These are phyloP conservation scores for Gastrodia elata DNA, from an alignment of 106 monocot genomes.

Conservation along the genomic window DNA sequence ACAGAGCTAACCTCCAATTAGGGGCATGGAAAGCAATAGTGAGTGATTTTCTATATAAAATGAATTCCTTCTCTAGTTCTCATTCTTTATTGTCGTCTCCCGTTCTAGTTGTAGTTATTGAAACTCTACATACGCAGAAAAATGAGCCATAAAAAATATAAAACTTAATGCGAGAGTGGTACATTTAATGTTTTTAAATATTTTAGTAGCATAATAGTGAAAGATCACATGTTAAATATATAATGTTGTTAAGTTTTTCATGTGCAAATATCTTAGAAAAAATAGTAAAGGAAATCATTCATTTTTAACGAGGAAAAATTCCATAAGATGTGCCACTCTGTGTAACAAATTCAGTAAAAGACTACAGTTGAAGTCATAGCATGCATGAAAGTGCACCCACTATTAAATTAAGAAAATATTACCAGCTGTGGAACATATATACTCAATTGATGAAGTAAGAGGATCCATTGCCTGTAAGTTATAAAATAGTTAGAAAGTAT, in stretches of 20 bases:
- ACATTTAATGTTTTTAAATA: neutral
- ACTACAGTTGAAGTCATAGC: neutral
- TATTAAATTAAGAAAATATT: conserved; percentile 5
- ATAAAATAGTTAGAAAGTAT: neutral
- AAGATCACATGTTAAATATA: neutral
- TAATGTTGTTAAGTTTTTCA: neutral
- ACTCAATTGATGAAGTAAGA: conserved; percentile 73
- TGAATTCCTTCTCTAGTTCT: too few relatives aligned
- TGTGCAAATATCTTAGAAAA: neutral
- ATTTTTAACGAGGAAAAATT: neutral
- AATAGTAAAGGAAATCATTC: neutral
- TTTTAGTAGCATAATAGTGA: neutral
- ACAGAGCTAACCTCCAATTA: too few relatives aligned
- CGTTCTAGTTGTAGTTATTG: too few relatives aligned
- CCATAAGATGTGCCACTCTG: neutral
- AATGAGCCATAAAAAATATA: too few relatives aligned
- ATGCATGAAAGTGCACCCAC: neutral
- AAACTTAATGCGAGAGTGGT: neutral
- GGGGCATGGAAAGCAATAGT: too few relatives aligned
- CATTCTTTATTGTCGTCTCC: too few relatives aligned
- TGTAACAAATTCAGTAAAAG: neutral
- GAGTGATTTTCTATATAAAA: too few relatives aligned
- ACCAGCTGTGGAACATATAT: conserved; percentile 90
- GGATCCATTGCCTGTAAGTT: conserved; percentile 59
- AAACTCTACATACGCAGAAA: too few relatives aligned